Evolutionary conservation across 345 rosid genomes (phyloP).

Genomic region (Eucalyptus leucophloia): DNA sequence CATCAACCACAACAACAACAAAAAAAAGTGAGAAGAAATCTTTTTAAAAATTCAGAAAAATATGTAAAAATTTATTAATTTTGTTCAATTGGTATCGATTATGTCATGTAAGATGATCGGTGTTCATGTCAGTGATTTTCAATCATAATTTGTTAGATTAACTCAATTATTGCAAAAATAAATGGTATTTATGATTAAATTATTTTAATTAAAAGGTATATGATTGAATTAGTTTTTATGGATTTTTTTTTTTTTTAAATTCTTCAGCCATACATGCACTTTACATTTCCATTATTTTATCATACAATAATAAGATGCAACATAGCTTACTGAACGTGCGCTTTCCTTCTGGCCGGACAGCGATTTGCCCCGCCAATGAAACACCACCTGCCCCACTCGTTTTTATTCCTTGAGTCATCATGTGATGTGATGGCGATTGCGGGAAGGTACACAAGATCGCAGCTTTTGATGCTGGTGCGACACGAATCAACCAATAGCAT

Average conservation of each 20-base stretch:
- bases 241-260: background rate
- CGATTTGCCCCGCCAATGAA: background rate
- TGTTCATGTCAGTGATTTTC: accelerated
- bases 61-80: no score
- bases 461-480: background rate
- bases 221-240: no score
- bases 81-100: accelerated
- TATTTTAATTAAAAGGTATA: background rate
- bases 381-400: background rate
- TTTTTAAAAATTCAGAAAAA: no score
- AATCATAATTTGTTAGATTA: no score
- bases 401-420: background rate
- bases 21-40: no score
- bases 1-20: background rate
- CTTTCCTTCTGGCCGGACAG: background rate
- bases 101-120: accelerated
- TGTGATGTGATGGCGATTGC: background rate
- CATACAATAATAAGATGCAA: background rate
- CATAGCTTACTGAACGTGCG: background rate
- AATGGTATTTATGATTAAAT: accelerated
- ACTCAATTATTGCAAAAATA: no score
- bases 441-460: background rate
- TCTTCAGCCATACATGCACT: background rate
- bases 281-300: background rate
- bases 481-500: background rate